phyloP scores from a whole-genome alignment of 108 stramenopile species.

The Cyclostephanos tholiformis region DNA sequence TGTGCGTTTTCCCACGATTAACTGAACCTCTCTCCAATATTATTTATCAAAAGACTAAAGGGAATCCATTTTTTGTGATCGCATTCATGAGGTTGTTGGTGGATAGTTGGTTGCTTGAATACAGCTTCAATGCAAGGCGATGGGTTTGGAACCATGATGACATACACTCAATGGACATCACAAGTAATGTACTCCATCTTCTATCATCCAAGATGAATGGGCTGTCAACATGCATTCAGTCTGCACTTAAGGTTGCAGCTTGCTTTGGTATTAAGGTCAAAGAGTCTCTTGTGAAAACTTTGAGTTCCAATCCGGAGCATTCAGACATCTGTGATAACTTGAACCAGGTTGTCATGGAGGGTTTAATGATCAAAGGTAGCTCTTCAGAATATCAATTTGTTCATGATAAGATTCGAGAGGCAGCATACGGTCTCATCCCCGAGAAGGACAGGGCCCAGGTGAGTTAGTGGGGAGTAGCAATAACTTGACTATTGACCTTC shows the following conservation, averaged over 20 bases:
- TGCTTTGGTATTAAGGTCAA: background rate
- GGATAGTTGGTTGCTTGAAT: constrained; percentile 19
- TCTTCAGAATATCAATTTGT: too few species aligned
- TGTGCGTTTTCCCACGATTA: constrained; percentile 3
- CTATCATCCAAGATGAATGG: constrained; percentile 28
- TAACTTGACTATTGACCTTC: constrained; percentile 2
- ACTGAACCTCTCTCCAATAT: constrained; percentile 17
- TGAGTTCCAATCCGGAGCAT: background rate
- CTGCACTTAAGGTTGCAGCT: background rate
- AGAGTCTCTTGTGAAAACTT: constrained; percentile 15
- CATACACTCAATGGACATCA: too few species aligned
- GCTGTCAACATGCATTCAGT: constrained; percentile 1
- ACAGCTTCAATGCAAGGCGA: constrained; percentile 9
- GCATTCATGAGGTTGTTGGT: constrained; percentile 35
- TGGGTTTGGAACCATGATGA: constrained; percentile 40
- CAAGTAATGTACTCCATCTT: too few species aligned
- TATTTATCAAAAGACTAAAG: constrained; percentile 34
- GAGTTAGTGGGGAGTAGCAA: constrained; percentile 8
- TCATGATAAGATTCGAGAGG: constrained; percentile 2
- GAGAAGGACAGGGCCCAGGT: background rate
- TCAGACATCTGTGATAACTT: background rate
- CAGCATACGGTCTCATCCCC: constrained; percentile 3
- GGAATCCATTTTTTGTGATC: constrained; percentile 36
- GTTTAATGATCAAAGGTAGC: background rate
- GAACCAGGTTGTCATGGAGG: constrained; percentile 5